A percentile compares a stretch with the other conserved stretches of the same genome.
Conservation (phyloP, 768 basidiomycete genomes). For the Russula sp. region DNA sequence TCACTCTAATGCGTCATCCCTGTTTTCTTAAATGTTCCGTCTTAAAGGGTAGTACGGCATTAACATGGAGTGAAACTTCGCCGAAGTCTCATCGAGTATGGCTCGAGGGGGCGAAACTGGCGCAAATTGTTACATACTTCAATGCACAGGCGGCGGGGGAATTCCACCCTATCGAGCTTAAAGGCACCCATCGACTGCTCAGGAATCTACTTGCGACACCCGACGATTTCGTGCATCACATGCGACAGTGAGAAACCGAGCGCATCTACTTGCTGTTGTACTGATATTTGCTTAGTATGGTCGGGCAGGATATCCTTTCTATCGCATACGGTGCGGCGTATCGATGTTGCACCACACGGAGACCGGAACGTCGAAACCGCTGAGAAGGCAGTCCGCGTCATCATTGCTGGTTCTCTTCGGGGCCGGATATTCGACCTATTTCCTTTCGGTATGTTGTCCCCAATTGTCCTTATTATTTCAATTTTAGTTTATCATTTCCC, state of each 20-base stretch:
- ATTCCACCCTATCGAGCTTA: conserved; percentile 6
- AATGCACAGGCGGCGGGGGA: conserved; percentile 30
- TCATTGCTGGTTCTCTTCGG: not conserved
- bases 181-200: conserved; percentile 30
- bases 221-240: conserved; percentile 33
- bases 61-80: conserved; percentile 39
- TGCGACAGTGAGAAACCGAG: conserved; percentile 32
- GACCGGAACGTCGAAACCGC: conserved; percentile 17
- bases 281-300: conserved; percentile 8
- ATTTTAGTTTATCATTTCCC: not conserved
- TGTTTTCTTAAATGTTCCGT: not conserved
- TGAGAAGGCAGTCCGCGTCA: conserved; percentile 14
- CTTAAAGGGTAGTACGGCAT: conserved; percentile 29
- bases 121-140: conserved; percentile 40
- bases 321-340: conserved; percentile 20
- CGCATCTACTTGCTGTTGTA: not conserved
- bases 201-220: conserved; percentile 32
- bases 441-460: not conserved
- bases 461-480: not conserved
- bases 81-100: conserved; percentile 35
- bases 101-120: conserved; percentile 36
- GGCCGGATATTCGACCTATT: conserved; percentile 10
- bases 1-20: conserved; percentile 3
- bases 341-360: conserved; percentile 14
- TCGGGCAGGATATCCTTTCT: conserved; percentile 12